A percentile compares a stretch with the other conserved stretches of the same genome.
These are phyloP conservation scores for Limonium bicolor DNA, from an alignment of 148 eudicot genomes.

Conservation along the genomic window DNA sequence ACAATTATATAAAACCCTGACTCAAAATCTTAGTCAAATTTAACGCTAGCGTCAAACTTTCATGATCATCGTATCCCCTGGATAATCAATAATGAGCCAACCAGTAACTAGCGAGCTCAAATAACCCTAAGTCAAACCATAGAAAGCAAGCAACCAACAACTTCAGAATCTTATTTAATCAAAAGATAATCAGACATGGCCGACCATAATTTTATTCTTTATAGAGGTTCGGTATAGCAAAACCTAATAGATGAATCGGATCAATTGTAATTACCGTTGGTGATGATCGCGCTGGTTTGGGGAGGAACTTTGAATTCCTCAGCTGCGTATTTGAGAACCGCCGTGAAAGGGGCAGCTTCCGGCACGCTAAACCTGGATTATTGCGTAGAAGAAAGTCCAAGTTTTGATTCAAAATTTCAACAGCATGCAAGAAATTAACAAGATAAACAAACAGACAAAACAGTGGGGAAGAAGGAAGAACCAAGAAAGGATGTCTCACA, in stretches of 20 bases:
- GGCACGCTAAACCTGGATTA: constrained; percentile 73
- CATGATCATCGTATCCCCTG: too few relatives aligned
- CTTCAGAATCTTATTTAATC: too few relatives aligned
- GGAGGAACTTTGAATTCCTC: constrained; percentile 99
- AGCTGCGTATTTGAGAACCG: constrained; percentile 91
- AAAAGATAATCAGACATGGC: not conserved
- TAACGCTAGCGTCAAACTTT: too few relatives aligned
- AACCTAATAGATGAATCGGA: not conserved
- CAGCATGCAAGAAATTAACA: not conserved
- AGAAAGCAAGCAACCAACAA: too few relatives aligned
- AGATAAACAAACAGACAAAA: not conserved
- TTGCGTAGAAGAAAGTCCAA: not conserved
- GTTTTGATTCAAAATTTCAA: not conserved
- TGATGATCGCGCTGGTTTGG: constrained; percentile 95
- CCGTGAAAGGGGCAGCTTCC: constrained; percentile 86
- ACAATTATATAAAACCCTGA: too few relatives aligned
- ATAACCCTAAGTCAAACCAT: too few relatives aligned
- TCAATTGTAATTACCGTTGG: constrained; percentile 40
- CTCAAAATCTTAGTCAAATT: too few relatives aligned
- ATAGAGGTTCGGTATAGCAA: not conserved
- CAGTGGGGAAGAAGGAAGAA: not conserved
- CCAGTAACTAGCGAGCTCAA: too few relatives aligned
- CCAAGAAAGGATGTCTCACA: constrained; percentile 20
- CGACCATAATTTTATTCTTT: not conserved
- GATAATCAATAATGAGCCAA: too few relatives aligned